Conservation (phyloP, 164 flowering plant species). For the Litsea cubeba region DNA sequence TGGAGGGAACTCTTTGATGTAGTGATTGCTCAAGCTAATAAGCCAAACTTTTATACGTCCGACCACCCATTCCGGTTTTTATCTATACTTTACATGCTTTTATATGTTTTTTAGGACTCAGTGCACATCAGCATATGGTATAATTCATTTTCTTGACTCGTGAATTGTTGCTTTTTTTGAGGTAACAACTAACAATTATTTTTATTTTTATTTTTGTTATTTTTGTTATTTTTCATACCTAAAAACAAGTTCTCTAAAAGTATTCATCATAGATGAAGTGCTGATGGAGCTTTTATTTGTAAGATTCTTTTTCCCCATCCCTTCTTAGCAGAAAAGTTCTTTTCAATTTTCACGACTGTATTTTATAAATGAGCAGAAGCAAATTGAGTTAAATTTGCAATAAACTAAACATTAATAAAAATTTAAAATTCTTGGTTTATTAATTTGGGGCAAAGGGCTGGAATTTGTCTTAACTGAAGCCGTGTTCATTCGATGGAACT, state of each 20-base stretch:
- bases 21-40: constrained; percentile 92
- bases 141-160: background rate
- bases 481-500: too few species aligned
- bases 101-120: background rate
- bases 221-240: background rate
- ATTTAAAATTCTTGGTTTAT: too few species aligned
- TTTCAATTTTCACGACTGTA: too few species aligned
- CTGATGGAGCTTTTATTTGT: too few species aligned
- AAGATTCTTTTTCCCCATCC: too few species aligned
- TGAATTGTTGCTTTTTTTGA: background rate
- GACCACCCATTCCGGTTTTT: constrained; percentile 95
- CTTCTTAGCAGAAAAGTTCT: too few species aligned
- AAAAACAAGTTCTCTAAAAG: background rate
- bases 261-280: background rate
- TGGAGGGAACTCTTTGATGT: constrained; percentile 99
- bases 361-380: too few species aligned
- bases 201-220: background rate
- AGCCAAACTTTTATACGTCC: constrained; percentile 91
- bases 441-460: too few species aligned
- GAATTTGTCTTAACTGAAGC: too few species aligned
- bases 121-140: background rate
- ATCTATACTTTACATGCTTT: constrained; percentile 5
- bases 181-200: background rate
- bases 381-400: too few species aligned
- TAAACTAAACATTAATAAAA: too few species aligned